Base-by-base conservation (phyloP, 1,139 yeast genomes). In the Nadsonia starkeyi-henricii region DNA sequence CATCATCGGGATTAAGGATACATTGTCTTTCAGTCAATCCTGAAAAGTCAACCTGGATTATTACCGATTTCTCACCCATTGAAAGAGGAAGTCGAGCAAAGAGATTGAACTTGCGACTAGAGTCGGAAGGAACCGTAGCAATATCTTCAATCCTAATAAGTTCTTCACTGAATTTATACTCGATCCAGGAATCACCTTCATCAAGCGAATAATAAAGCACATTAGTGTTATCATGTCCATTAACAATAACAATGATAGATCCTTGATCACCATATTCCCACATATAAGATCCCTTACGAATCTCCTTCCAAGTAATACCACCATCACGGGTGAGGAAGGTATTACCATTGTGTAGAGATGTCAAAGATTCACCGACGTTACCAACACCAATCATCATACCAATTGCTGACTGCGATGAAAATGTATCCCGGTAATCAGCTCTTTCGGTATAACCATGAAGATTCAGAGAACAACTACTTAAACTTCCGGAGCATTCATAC, bases 261-360 rank as follows among this genome's bases (percentile, higher is more conserved):
- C 99, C 98, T 56, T 88, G 82, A 62, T 93, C 98, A 52, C 97
- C 98, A 64, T 73, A 91, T 63, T 89, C 97, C 97, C 97, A 93
- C 77, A 83, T 83, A 58, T 75, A 75, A 0, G 77, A 74, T 1
- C 95, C 94, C 53, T 81, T 76, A 48, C 67, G 73, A 26, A 88
- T 68, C 63, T 86, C 95, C 50, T 65, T 77, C 98, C 98, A 91
- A 1, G 89, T 74, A 2, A 79, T 66, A 45, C 99, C 99, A 2
- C 94, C 98, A 66, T 93, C 96, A 4, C 73, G 69, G 15, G 95
- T 80, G 53, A 91, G 66, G 57, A 78, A 91, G 0, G 96, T 85
- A 2, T 84, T 70, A 0, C 81, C 73, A 36, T 78, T 74, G 9
- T 73, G 72, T 45, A 60, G 47, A 1, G 78, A 63, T 2, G 67